These are phyloP conservation scores for Conticribra weissflogii DNA, from an alignment of 108 stramenopile genomes.

Conservation along the genomic window DNA sequence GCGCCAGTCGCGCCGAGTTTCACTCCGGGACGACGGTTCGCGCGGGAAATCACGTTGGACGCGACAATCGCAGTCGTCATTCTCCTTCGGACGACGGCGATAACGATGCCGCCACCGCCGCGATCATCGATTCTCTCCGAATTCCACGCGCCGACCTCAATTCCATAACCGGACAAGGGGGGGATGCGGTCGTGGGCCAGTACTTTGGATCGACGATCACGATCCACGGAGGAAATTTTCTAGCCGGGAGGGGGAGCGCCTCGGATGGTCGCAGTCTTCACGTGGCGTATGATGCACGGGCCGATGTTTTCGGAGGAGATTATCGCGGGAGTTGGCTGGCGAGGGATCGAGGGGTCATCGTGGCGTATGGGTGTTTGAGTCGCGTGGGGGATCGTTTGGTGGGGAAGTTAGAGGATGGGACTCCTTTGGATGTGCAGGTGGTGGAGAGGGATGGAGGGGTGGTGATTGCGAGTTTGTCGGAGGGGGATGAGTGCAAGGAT, in stretches of 20 bases:
- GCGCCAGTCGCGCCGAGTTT: constrained; percentile 16
- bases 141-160: neutral
- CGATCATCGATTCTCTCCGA: neutral
- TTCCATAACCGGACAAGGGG: constrained; percentile 7
- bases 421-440: constrained; percentile 19
- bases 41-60: constrained; percentile 18
- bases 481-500: too few species aligned
- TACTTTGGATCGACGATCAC: constrained; percentile 21
- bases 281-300: constrained; percentile 12
- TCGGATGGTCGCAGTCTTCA: constrained; percentile 16
- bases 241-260: constrained; percentile 15
- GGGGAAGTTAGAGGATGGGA: constrained; percentile 22
- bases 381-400: constrained; percentile 18
- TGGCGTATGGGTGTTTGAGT: constrained; percentile 17
- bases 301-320: constrained; percentile 18
- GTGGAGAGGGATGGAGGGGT: constrained; percentile 17
- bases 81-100: neutral
- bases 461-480: constrained; percentile 14
- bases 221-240: constrained; percentile 28
- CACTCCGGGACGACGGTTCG: constrained; percentile 17
- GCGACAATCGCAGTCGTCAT: neutral
- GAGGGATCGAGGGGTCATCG: constrained; percentile 19
- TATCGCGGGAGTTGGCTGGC: constrained; percentile 21
- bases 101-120: neutral
- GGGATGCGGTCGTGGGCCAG: constrained; percentile 12